These are phyloP conservation scores for Penicillium sp. DNA, from an alignment of 2,329 filamentous ascomycete genomes.

Conservation along the genomic window DNA sequence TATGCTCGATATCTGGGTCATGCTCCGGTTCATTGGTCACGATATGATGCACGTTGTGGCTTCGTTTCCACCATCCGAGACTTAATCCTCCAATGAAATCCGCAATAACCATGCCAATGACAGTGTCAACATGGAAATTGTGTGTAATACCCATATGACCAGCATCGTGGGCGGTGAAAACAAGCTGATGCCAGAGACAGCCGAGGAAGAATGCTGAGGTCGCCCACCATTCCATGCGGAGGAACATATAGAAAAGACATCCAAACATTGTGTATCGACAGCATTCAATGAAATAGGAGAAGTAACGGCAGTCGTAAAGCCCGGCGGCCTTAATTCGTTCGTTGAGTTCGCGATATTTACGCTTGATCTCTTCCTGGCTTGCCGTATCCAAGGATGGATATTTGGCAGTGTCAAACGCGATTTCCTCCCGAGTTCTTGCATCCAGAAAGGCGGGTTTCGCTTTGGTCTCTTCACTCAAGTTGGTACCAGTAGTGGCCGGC, in stretches of 20 bases:
- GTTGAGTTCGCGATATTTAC: conserved; percentile 78
- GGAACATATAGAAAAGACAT: conserved; percentile 57
- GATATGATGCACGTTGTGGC: conserved; percentile 95
- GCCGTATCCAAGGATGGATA: conserved; percentile 74
- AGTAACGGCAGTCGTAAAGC: conserved; percentile 82
- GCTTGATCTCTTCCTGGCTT: conserved; percentile 73
- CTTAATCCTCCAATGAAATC: conserved; percentile 88
- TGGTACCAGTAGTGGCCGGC: conserved; percentile 24
- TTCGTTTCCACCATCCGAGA: conserved; percentile 95
- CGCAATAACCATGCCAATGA: conserved; percentile 86
- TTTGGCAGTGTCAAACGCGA: conserved; percentile 71
- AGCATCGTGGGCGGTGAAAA: conserved; percentile 91
- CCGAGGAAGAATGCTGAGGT: conserved; percentile 74
- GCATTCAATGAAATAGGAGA: conserved; percentile 72
- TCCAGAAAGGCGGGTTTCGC: conserved; percentile 65
- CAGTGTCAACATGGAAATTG: conserved; percentile 75
- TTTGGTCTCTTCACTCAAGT: conserved; percentile 28
- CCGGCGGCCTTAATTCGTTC: conserved; percentile 69
- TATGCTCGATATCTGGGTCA: conserved; percentile 89
- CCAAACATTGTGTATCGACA: conserved; percentile 71
- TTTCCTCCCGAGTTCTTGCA: conserved; percentile 69
- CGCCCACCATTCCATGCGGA: conserved; percentile 65
- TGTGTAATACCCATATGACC: conserved; percentile 98
- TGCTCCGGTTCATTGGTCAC: conserved; percentile 94
- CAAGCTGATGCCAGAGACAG: conserved; percentile 87